Evolutionary conservation across 2,329 filamentous ascomycete species (phyloP).

Genomic region (Epichloe hybrida): DNA sequence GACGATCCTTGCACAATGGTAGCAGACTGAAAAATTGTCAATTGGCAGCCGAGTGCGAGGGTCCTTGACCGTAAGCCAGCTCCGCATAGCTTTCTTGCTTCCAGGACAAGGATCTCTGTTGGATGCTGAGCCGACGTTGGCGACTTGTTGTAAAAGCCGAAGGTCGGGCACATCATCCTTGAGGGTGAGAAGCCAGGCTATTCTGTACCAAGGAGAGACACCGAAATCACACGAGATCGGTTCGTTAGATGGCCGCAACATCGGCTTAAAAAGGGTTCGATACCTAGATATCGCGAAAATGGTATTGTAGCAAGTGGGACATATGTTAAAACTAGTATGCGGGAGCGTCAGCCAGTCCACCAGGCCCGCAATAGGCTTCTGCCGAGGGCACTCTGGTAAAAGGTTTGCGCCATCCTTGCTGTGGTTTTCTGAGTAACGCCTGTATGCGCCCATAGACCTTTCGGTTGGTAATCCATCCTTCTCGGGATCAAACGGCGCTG

Average conservation of each 20-base stretch:
- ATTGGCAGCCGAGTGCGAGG: conserved; percentile 50
- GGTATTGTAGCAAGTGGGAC: conserved; percentile 62
- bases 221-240: conserved; percentile 67
- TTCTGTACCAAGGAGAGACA: conserved; percentile 61
- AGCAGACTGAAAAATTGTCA: conserved; percentile 61
- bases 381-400: conserved; percentile 58
- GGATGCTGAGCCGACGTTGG: conserved; percentile 38
- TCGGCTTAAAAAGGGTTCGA: conserved; percentile 45
- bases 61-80: conserved; percentile 67
- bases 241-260: conserved; percentile 42
- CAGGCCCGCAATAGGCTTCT: conserved; percentile 44
- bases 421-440: conserved; percentile 37
- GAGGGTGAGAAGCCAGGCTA: conserved; percentile 69
- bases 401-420: conserved; percentile 13
- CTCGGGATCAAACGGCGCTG: conserved; percentile 29
- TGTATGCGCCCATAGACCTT: conserved; percentile 32
- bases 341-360: conserved; percentile 73
- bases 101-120: conserved; percentile 44
- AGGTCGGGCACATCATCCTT: conserved; percentile 56
- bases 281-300: conserved; percentile 59
- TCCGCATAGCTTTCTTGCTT: conserved; percentile 37
- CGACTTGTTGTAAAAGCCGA: conserved; percentile 56
- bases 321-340: conserved; percentile 63
- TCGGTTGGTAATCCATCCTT: conserved; percentile 21
- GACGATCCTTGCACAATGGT: conserved; percentile 57